Evolutionary conservation across 75 land plant species (phyloP), one percentile per base, ranked within the genome.

Genomic region (Cryptomeria japonica): DNA sequence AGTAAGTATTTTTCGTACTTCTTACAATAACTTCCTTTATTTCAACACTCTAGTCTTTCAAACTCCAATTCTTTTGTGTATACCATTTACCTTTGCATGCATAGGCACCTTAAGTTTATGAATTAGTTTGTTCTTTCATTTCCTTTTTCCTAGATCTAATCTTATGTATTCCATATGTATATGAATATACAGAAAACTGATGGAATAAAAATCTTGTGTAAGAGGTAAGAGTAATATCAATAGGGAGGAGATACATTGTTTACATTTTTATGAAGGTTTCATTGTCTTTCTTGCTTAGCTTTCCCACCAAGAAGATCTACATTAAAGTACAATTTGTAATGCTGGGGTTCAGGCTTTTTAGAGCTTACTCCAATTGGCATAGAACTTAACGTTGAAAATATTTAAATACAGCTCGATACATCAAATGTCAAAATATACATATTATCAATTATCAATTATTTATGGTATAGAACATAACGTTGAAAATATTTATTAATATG

Each of bases 1-100:
- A 96, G 99, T 84, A 44, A 32, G 77, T 32, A 2, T 32, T 32
- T 32, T 73, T 10, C 11, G 0, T 73, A 13, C 77, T 22, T 64
- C 70, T 73, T 34, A 6, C 34, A 10, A 31, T 72, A 16, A 19
- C 61, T 58, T 58, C 61, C 61, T 58, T 64, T 25, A 64, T 25
- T 25, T 0, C 28, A 64, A 58, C 25, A 5, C 5, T 58, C 64
- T 18, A 58, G 64, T 22, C 25, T 58, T 5, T 3, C 22, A 58
- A 5, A 58, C 64, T 2, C 64, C 28, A 18, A 58, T 58, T 25
- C 19, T 58, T 22, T 58, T 19, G 64, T 58, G 25, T 58, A 19
- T 58, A 58, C 64, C 22, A 19, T 58, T 58, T 58, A 58, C 5
- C 5, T 18, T 0, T 58, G 64, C 64, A 58, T 58, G 25, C 64